A percentile compares a stretch with the other conserved stretches of the same genome.
phyloP scores from a whole-genome alignment of 176 grass and related monocot species.

The Carex kokanica region DNA sequence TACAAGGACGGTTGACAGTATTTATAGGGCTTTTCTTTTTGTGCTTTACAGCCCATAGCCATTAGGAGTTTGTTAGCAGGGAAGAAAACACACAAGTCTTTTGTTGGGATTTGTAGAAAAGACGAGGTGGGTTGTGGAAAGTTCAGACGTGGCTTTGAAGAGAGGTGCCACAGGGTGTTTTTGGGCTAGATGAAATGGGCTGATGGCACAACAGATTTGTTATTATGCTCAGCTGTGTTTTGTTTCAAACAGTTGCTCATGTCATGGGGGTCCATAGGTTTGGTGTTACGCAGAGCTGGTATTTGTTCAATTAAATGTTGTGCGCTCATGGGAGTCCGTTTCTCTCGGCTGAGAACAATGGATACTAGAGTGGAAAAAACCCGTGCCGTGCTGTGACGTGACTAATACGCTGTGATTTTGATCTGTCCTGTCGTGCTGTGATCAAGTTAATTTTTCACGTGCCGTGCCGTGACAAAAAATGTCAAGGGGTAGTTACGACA shows the following conservation, averaged over 20 bases:
- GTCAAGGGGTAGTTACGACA: too few species aligned
- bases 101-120: slow-evolving; percentile 11
- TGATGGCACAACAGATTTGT: background rate
- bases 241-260: background rate
- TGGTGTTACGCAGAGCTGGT: background rate
- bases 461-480: too few species aligned
- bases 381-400: too few species aligned
- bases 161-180: background rate
- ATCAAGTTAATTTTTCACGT: too few species aligned
- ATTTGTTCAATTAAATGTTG: background rate
- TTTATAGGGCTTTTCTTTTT: background rate
- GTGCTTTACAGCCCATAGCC: background rate
- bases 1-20: background rate
- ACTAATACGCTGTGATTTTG: too few species aligned
- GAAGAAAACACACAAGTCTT: background rate
- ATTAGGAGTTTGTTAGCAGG: background rate
- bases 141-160: slow-evolving; percentile 5
- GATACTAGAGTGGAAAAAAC: too few species aligned
- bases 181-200: background rate
- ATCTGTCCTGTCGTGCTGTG: too few species aligned
- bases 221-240: slow-evolving; percentile 8
- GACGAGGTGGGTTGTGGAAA: background rate
- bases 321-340: background rate
- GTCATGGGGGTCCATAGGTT: background rate
- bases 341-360: too few species aligned